Conservation (phyloP, 805 yeast species). For the Zygosaccharomyces bisporus region DNA sequence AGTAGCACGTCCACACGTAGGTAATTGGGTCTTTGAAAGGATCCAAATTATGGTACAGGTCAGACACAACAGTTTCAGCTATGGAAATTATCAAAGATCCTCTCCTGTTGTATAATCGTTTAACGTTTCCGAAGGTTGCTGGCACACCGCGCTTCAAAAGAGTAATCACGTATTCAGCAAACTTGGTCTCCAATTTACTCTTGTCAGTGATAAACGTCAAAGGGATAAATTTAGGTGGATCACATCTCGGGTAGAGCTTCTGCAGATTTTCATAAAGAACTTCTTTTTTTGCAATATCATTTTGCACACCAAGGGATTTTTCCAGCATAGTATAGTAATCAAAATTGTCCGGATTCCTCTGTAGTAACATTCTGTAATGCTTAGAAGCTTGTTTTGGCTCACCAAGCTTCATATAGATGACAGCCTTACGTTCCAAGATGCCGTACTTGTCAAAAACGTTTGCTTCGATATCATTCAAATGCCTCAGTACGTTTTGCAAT, state of each 20-base stretch:
- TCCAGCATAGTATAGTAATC: conserved; percentile 67
- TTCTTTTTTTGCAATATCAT: conserved; percentile 47
- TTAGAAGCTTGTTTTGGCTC: conserved; percentile 59
- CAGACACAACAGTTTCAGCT: conserved; percentile 52
- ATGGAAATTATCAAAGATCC: conserved; percentile 35
- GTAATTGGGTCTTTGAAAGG: conserved; percentile 36
- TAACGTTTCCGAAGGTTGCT: conserved; percentile 79
- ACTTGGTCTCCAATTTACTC: conserved; percentile 41
- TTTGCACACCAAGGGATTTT: conserved; percentile 48
- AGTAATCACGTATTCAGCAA: conserved; percentile 50
- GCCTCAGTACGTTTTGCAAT: conserved; percentile 57
- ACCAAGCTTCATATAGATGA: conserved; percentile 56
- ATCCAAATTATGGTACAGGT: conserved; percentile 40
- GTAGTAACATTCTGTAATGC: conserved; percentile 62
- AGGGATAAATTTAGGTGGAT: conserved; percentile 75
- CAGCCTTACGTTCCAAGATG: conserved; percentile 63
- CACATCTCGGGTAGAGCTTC: conserved; percentile 74
- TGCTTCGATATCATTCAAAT: conserved; percentile 51
- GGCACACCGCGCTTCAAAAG: conserved; percentile 83
- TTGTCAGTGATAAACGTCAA: conserved; percentile 63
- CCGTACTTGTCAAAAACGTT: conserved; percentile 57
- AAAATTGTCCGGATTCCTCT: conserved; percentile 80
- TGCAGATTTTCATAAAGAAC: conserved; percentile 63
- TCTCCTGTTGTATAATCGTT: conserved; percentile 64
- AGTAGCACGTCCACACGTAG: conserved; percentile 65